Evolutionary conservation across 1,284 basidiomycete genomes (phyloP).

Genomic region (Tausonia pullulans): DNA sequence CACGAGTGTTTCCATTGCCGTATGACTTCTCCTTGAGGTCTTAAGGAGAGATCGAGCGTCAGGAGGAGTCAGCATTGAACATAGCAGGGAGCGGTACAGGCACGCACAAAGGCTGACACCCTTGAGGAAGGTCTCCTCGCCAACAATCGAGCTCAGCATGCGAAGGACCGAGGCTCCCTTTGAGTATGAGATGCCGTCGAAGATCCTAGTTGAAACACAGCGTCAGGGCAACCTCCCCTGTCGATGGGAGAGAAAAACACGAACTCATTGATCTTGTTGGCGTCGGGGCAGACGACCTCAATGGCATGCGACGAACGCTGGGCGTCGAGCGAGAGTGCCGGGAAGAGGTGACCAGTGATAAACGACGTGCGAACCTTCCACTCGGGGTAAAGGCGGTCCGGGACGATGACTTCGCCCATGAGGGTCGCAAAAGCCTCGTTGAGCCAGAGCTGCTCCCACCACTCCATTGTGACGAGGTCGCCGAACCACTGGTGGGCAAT

Average conservation of each 20-base stretch:
- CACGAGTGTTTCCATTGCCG: constrained; percentile 71
- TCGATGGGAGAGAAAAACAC: background rate
- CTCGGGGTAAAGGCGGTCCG: constrained; percentile 50
- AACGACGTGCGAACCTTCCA: constrained; percentile 45
- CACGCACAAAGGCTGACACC: constrained; percentile 55
- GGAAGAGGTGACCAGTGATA: constrained; percentile 41
- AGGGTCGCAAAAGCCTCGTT: constrained; percentile 69
- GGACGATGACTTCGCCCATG: constrained; percentile 83
- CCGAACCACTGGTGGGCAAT: constrained; percentile 55
- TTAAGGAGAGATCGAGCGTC: background rate
- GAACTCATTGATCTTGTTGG: constrained; percentile 67
- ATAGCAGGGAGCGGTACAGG: constrained; percentile 66
- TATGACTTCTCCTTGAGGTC: constrained; percentile 46
- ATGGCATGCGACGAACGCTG: constrained; percentile 91
- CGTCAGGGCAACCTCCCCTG: background rate
- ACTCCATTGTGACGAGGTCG: constrained; percentile 73
- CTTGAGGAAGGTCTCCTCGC: constrained; percentile 76
- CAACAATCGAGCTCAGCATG: constrained; percentile 83
- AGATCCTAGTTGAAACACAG: constrained; percentile 41
- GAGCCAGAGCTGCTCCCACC: constrained; percentile 78
- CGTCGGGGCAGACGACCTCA: constrained; percentile 82
- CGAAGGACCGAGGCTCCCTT: constrained; percentile 78
- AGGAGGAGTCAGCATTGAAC: constrained; percentile 43
- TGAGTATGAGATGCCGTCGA: constrained; percentile 72
- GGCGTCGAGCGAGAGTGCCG: constrained; percentile 69